Percentiles rank a stretch among this genome's conserved stretches.
phyloP scores from a whole-genome alignment of 768 basidiomycete species.

The Leucocoprinus birnbaumii region DNA sequence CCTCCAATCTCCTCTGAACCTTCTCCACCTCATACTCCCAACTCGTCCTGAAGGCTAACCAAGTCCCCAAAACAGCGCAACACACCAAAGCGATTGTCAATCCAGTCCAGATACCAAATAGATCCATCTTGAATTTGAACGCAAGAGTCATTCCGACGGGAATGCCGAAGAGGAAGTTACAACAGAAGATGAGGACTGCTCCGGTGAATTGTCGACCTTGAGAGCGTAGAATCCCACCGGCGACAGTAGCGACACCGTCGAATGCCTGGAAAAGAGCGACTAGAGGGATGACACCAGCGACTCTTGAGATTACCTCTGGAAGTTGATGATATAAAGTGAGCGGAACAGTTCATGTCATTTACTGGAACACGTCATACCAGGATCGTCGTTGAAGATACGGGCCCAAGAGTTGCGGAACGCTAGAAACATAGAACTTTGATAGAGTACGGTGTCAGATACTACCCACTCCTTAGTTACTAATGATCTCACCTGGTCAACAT shows the following conservation, averaged over 20 bases:
- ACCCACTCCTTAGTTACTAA: not conserved
- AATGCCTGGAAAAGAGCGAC: constrained; percentile 84
- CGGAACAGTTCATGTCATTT: not conserved
- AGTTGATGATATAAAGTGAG: constrained; percentile 7
- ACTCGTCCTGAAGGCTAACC: constrained; percentile 53
- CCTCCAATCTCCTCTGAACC: constrained; percentile 51
- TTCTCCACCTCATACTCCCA: constrained; percentile 71
- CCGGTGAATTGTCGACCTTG: constrained; percentile 79
- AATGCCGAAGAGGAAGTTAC: constrained; percentile 82
- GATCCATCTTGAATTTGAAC: constrained; percentile 52
- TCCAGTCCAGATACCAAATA: constrained; percentile 85
- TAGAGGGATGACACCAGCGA: constrained; percentile 70
- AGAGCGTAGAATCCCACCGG: constrained; percentile 78
- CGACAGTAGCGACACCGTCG: constrained; percentile 69
- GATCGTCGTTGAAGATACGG: constrained; percentile 70
- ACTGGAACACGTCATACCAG: constrained; percentile 31
- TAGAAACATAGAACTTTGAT: constrained; percentile 50
- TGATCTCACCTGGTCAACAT: constrained; percentile 57
- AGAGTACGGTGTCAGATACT: too few species aligned
- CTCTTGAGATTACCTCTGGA: constrained; percentile 51
- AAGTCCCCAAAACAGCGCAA: constrained; percentile 49
- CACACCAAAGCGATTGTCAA: constrained; percentile 67
- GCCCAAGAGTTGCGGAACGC: constrained; percentile 67
- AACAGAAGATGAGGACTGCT: constrained; percentile 75
- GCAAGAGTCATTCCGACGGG: constrained; percentile 80